A percentile compares a stretch with the other conserved stretches of the same genome.
phyloP scores from a whole-genome alignment of 2,329 filamentous ascomycete genomes.

The Acephala macrosclerotiorum region DNA sequence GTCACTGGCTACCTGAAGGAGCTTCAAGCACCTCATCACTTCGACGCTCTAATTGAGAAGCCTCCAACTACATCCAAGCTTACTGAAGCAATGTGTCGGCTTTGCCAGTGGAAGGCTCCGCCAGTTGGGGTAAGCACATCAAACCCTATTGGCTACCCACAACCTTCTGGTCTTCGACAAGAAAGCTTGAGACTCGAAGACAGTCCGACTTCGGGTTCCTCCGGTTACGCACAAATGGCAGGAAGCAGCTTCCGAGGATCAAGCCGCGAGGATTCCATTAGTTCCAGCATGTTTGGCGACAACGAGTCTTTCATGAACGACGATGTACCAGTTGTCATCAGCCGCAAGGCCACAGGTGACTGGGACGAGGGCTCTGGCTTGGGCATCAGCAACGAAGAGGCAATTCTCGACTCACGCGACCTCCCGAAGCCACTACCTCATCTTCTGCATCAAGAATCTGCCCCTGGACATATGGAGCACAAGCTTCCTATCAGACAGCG shows the following conservation, averaged over 20 bases:
- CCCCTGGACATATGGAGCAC: constrained; percentile 65
- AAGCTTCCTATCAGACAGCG: constrained; percentile 60
- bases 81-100: constrained; percentile 82
- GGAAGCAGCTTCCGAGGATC: constrained; percentile 80
- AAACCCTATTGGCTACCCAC: constrained; percentile 60
- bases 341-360: constrained; percentile 76
- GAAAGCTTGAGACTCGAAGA: constrained; percentile 72
- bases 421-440: constrained; percentile 54
- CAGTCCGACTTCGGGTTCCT: constrained; percentile 70
- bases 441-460: constrained; percentile 67
- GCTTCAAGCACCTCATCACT: constrained; percentile 91
- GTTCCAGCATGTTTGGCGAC: constrained; percentile 87
- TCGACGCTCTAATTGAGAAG: constrained; percentile 95
- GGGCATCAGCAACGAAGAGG: constrained; percentile 72
- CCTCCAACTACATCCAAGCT: constrained; percentile 93
- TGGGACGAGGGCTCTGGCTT: constrained; percentile 83
- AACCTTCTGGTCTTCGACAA: constrained; percentile 71
- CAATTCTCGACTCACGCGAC: constrained; percentile 44
- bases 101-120: constrained; percentile 94
- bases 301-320: constrained; percentile 80
- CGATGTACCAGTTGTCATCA: constrained; percentile 78
- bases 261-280: constrained; percentile 87
- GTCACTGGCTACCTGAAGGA: constrained; percentile 99
- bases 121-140: constrained; percentile 53
- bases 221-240: constrained; percentile 77